Conservation (phyloP, 306 rosid species). For the Dryas octopetala region DNA sequence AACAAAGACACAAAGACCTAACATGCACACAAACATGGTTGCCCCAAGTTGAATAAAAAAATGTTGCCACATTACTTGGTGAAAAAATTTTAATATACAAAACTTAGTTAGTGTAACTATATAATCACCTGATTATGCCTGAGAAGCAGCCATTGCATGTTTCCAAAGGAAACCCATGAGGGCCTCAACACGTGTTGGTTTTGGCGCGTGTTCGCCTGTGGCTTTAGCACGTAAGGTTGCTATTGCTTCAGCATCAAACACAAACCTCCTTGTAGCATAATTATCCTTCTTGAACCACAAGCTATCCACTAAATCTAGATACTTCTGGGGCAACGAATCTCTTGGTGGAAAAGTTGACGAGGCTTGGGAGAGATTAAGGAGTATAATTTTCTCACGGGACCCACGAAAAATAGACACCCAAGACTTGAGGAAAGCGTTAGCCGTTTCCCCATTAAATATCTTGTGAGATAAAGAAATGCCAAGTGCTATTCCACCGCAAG, state of each 20-base stretch:
- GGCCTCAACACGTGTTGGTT: slow-evolving; percentile 40
- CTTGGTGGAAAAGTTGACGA: slow-evolving; percentile 36
- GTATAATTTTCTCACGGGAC: background rate
- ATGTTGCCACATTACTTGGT: too few relatives aligned
- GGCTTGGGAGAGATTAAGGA: slow-evolving; percentile 32
- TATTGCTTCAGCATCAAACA: slow-evolving; percentile 33
- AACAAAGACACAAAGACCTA: too few relatives aligned
- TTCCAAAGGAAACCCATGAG: slow-evolving; percentile 49
- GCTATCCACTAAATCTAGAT: background rate
- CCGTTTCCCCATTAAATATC: slow-evolving; percentile 33
- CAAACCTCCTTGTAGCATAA: slow-evolving; percentile 38
- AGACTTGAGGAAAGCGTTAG: slow-evolving; percentile 25
- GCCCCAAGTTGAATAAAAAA: too few relatives aligned
- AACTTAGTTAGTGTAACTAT: too few relatives aligned
- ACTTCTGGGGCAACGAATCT: slow-evolving; percentile 23
- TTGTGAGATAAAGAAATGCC: slow-evolving; percentile 43
- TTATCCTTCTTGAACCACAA: slow-evolving; percentile 20
- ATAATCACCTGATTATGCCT: too few relatives aligned
- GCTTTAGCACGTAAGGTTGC: slow-evolving; percentile 23
- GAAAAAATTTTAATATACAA: too few relatives aligned
- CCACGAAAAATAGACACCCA: slow-evolving; percentile 36
- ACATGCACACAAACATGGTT: too few relatives aligned
- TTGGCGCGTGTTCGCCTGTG: slow-evolving; percentile 14
- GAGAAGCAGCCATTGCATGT: slow-evolving; percentile 32
- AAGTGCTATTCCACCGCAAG: slow-evolving; percentile 49